phyloP scores from a whole-genome alignment of 257 asterid genomes.

The Perilla frutescens region DNA sequence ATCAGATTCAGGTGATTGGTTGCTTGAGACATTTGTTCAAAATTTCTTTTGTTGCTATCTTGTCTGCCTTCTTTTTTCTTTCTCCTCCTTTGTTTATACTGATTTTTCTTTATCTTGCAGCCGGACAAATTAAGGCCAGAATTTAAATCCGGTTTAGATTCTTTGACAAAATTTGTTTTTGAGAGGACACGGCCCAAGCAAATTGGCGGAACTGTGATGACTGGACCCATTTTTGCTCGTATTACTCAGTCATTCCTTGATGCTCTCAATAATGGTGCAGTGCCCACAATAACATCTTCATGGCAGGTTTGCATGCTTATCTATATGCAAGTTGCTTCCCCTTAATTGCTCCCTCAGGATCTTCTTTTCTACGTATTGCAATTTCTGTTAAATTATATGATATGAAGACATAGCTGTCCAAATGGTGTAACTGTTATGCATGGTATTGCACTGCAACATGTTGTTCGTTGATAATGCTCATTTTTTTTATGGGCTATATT shows the following conservation, averaged over 20 bases:
- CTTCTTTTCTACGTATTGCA: background rate
- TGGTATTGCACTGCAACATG: background rate
- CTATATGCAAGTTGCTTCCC: constrained; percentile 23
- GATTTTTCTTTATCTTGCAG: constrained; percentile 47
- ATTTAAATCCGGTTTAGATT: constrained; percentile 88
- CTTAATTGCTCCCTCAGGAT: background rate
- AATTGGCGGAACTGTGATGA: constrained; percentile 91
- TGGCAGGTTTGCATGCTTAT: constrained; percentile 80
- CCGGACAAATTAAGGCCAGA: constrained; percentile 84
- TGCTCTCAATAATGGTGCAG: constrained; percentile 97
- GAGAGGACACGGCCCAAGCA: constrained; percentile 98
- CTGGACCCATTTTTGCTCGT: constrained; percentile 93
- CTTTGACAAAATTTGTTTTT: constrained; percentile 83
- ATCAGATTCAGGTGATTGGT: constrained; percentile 76
- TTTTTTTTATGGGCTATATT: background rate
- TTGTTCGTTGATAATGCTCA: background rate
- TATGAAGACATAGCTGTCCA: background rate
- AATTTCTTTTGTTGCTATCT: constrained; percentile 15
- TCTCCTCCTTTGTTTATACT: constrained; percentile 17
- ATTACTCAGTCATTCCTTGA: constrained; percentile 91
- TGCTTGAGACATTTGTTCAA: background rate
- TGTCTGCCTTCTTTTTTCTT: constrained; percentile 11
- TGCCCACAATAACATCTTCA: constrained; percentile 95
- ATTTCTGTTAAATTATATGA: constrained; percentile 2
- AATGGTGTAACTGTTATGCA: background rate